Conservation (phyloP, 2,329 filamentous ascomycete genomes). For the Knoxdaviesia proteae region DNA sequence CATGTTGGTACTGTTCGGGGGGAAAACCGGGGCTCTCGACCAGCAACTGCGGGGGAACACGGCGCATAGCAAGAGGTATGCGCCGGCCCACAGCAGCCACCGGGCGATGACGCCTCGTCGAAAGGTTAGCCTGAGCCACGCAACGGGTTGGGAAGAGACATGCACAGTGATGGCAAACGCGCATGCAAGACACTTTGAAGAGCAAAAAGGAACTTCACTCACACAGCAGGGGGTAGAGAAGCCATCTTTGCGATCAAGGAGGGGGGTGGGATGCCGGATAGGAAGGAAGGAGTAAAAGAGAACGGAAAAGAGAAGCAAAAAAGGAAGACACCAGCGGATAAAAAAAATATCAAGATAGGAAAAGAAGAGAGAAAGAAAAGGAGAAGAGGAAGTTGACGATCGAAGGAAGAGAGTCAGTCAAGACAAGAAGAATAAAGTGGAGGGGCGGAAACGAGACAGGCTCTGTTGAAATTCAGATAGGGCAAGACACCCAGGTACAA, state of each 20-base stretch:
- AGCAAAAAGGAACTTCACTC: constrained; percentile 1
- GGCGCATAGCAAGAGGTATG: no score
- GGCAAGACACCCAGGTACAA: background rate
- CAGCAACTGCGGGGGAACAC: background rate
- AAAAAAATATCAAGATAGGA: background rate
- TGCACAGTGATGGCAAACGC: background rate
- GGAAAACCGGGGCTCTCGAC: background rate
- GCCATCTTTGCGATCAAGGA: constrained; percentile 4
- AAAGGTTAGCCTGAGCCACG: no score
- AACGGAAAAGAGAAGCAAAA: background rate
- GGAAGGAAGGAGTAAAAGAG: background rate
- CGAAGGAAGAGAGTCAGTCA: background rate
- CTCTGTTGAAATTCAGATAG: background rate
- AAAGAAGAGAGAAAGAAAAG: background rate
- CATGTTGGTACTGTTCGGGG: constrained; percentile 54
- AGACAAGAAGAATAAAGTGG: background rate
- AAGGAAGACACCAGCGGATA: background rate
- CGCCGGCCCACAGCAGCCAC: no score
- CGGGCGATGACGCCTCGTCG: no score
- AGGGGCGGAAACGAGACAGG: background rate
- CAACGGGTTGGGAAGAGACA: background rate
- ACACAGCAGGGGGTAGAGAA: constrained; percentile 7
- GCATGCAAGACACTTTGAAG: background rate
- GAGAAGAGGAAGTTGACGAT: background rate
- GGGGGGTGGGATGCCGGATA: background rate